Evolutionary conservation across 352 stramenopile genomes (phyloP).

Genomic region (Pythium biforme): DNA sequence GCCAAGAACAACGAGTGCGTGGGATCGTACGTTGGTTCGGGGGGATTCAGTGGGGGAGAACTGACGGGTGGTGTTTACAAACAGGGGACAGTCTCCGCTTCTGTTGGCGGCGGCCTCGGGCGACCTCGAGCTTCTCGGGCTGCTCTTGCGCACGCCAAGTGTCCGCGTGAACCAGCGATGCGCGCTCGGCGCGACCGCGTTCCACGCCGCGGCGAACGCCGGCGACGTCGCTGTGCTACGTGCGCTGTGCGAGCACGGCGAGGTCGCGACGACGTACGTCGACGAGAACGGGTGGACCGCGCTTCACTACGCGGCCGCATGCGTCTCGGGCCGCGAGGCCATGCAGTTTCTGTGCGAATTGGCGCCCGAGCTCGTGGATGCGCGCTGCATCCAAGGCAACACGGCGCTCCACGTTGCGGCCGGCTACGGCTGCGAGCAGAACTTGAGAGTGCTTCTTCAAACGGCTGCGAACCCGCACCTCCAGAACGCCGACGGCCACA

Average conservation of each 20-base stretch:
- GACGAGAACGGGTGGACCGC: conserved; percentile 66
- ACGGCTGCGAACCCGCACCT: conserved; percentile 54
- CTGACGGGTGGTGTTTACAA: no score
- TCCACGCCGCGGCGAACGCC: conserved; percentile 60
- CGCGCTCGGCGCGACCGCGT: conserved; percentile 44
- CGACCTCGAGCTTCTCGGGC: conserved; percentile 29
- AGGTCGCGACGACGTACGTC: conserved; percentile 21
- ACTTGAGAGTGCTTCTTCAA: conserved; percentile 49
- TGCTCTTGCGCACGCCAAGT: conserved; percentile 25
- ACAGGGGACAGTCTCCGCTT: conserved; percentile 52
- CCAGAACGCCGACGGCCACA: conserved; percentile 39
- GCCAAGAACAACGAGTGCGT: conserved; percentile 50
- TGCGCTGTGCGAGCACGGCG: conserved; percentile 44
- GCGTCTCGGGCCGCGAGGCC: conserved; percentile 32
- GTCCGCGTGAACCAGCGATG: conserved; percentile 49
- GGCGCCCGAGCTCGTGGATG: conserved; percentile 45
- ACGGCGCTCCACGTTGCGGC: conserved; percentile 62
- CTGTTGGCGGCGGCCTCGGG: conserved; percentile 55
- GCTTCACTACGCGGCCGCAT: conserved; percentile 62
- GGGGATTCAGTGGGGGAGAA: no score
- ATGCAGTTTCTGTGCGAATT: conserved; percentile 62
- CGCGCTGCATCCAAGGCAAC: conserved; percentile 50
- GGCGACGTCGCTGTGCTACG: conserved; percentile 52
- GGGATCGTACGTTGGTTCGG: no score
- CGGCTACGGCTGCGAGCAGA: conserved; percentile 54